phyloP scores from a whole-genome alignment of 495 filamentous ascomycete species.

The Annulohypoxylon moriforme region DNA sequence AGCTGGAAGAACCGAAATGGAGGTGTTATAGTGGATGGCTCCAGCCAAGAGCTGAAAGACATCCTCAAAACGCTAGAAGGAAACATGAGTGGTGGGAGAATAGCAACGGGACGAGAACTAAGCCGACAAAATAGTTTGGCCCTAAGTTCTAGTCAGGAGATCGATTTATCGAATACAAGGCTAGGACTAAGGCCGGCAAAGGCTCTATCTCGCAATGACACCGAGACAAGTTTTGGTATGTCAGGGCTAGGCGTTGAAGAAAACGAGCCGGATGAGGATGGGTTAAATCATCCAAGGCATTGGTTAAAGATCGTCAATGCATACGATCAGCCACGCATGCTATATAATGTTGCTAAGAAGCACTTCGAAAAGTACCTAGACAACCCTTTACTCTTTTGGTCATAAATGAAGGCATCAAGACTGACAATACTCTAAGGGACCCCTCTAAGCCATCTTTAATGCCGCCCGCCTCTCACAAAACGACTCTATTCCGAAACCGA shows the following conservation, averaged over 20 bases:
- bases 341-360: constrained; percentile 88
- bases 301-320: constrained; percentile 84
- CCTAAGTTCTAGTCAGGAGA: constrained; percentile 52
- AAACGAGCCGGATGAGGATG: constrained; percentile 68
- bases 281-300: constrained; percentile 69
- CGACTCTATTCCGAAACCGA: constrained; percentile 83
- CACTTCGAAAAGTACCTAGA: constrained; percentile 78
- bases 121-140: constrained; percentile 70
- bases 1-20: constrained; percentile 87
- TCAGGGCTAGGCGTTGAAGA: constrained; percentile 70
- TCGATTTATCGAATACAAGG: constrained; percentile 54
- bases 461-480: constrained; percentile 83
- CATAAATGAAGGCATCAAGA: neutral
- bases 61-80: constrained; percentile 86
- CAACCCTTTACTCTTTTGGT: neutral
- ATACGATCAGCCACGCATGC: constrained; percentile 85
- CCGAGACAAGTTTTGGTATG: constrained; percentile 71
- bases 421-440: constrained; percentile 53
- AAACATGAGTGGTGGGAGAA: constrained; percentile 83
- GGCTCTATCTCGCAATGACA: constrained; percentile 62
- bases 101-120: constrained; percentile 60
- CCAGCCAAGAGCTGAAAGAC: constrained; percentile 76
- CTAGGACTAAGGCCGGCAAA: constrained; percentile 57
- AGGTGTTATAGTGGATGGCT: constrained; percentile 88
- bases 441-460: constrained; percentile 78